phyloP scores from a whole-genome alignment of 305 asterid genomes.

The Fraxinus latifolia region DNA sequence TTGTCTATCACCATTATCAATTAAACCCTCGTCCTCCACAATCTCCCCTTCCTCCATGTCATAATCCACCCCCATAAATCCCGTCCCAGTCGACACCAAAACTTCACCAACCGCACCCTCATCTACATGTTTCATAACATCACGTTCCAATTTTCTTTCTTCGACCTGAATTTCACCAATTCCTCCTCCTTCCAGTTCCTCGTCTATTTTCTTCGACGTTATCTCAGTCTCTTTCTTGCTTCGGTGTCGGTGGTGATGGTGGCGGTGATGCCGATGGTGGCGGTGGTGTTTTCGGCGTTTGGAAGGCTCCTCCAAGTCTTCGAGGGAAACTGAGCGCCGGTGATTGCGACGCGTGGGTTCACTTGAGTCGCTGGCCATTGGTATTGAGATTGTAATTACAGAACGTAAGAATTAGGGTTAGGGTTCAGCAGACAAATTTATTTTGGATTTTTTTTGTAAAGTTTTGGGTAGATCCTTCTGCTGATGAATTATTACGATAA shows the following conservation, averaged over 20 bases:
- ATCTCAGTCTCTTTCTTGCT: conserved; percentile 52
- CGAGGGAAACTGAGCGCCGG: conserved; percentile 62
- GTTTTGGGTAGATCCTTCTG: neutral
- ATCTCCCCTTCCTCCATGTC: conserved; percentile 52
- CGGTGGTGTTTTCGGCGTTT: conserved; percentile 90
- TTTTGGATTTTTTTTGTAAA: neutral
- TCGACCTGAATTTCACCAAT: conserved; percentile 32
- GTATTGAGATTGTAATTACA: conserved; percentile 9
- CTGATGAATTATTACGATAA: neutral
- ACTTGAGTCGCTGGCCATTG: conserved; percentile 65
- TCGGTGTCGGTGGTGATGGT: conserved; percentile 54
- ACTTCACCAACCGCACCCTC: conserved; percentile 30
- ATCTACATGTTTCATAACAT: conserved; percentile 21
- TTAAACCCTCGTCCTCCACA: conserved; percentile 54
- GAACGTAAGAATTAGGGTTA: conserved; percentile 29
- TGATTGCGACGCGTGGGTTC: conserved; percentile 65
- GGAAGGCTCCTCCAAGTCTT: conserved; percentile 53
- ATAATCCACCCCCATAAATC: conserved; percentile 52
- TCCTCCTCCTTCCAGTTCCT: conserved; percentile 27
- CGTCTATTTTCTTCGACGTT: conserved; percentile 25
- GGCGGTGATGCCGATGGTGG: conserved; percentile 62
- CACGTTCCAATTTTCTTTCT: conserved; percentile 29
- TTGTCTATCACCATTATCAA: conserved; percentile 23
- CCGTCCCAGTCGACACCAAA: conserved; percentile 27
- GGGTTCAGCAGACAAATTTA: conserved; percentile 21